Conservation (phyloP, 192 early-diverging fungal genomes). For the Bifiguratus adelaidae region DNA sequence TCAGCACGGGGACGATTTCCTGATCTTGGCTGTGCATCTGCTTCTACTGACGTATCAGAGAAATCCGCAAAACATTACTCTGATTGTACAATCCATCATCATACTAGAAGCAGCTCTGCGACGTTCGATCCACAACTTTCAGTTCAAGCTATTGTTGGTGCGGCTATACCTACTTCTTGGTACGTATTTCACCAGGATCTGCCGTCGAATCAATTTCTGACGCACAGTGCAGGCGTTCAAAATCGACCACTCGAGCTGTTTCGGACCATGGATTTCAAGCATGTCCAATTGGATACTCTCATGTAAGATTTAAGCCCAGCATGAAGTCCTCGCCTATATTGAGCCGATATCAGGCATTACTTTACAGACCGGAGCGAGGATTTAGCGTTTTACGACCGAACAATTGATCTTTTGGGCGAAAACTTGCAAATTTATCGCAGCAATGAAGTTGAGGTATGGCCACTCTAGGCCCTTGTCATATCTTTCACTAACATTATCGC, state of each 20-base stretch:
- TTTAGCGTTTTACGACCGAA: conserved; percentile 35
- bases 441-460: conserved; percentile 65
- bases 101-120: conserved; percentile 67
- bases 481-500: neutral
- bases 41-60: conserved; percentile 44
- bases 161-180: conserved; percentile 70
- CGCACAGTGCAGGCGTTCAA: conserved; percentile 31
- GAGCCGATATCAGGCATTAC: conserved; percentile 35
- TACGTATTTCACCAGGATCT: conserved; percentile 11
- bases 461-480: neutral
- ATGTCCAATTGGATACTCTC: conserved; percentile 86
- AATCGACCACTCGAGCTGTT: conserved; percentile 47
- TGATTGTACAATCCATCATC: conserved; percentile 35
- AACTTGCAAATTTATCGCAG: conserved; percentile 65
- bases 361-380: conserved; percentile 47
- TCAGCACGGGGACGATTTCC: conserved; percentile 74
- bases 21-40: conserved; percentile 47
- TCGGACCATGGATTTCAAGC: conserved; percentile 76
- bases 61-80: conserved; percentile 12
- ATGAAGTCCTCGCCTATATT: conserved; percentile 17
- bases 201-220: neutral
- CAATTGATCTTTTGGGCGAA: conserved; percentile 41
- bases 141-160: conserved; percentile 80
- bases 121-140: conserved; percentile 70
- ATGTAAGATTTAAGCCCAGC: conserved; percentile 36